Conservation (phyloP, 805 yeast genomes). For the Cyberlindnera mycetangii region DNA sequence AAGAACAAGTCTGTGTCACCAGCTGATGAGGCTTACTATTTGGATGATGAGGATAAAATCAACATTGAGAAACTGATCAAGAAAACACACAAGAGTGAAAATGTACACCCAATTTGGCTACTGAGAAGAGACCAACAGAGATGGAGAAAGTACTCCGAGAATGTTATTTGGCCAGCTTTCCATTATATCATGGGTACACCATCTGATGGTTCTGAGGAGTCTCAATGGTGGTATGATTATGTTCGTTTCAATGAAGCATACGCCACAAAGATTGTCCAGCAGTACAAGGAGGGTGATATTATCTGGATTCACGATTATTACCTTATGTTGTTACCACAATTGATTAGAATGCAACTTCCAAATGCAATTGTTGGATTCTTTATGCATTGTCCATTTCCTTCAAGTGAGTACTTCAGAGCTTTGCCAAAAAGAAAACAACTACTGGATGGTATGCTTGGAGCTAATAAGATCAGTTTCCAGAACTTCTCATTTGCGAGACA, state of each 20-base stretch:
- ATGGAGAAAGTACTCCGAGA: slow-evolving; percentile 90
- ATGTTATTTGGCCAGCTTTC: slow-evolving; percentile 89
- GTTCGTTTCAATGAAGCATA: slow-evolving; percentile 89
- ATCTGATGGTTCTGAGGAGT: slow-evolving; percentile 65
- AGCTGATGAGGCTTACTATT: slow-evolving; percentile 57
- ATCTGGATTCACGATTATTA: slow-evolving; percentile 97
- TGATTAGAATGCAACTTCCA: slow-evolving; percentile 77
- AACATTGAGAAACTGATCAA: slow-evolving; percentile 46
- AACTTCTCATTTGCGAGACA: slow-evolving; percentile 84
- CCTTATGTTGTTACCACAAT: slow-evolving; percentile 75
- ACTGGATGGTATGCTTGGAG: slow-evolving; percentile 88
- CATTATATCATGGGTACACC: slow-evolving; percentile 86
- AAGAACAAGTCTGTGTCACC: slow-evolving; percentile 15
- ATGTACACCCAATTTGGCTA: slow-evolving; percentile 87
- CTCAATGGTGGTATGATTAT: slow-evolving; percentile 84
- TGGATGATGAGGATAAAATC: slow-evolving; percentile 53
- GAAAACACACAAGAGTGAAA: slow-evolving; percentile 42
- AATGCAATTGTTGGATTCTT: slow-evolving; percentile 87
- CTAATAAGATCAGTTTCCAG: slow-evolving; percentile 85
- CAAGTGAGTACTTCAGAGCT: slow-evolving; percentile 90
- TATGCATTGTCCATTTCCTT: slow-evolving; percentile 94
- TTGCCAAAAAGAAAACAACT: slow-evolving; percentile 78
- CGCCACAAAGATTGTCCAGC: slow-evolving; percentile 67
- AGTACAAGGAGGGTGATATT: slow-evolving; percentile 85
- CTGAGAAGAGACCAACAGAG: slow-evolving; percentile 71